Evolutionary conservation across 2,329 filamentous ascomycete species (phyloP).

Genomic region (Alternaria rosae): DNA sequence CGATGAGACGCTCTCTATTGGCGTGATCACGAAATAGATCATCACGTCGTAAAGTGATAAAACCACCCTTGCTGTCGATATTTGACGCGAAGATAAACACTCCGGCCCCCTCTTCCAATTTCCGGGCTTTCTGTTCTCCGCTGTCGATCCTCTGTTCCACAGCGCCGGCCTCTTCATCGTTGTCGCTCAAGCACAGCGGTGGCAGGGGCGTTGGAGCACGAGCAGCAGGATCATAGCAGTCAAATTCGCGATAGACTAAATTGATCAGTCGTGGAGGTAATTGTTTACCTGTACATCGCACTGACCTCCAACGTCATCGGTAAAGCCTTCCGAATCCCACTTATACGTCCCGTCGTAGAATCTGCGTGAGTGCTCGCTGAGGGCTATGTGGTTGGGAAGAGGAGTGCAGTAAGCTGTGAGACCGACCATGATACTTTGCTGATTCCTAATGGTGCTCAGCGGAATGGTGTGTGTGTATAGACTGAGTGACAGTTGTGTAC

Average conservation of each 20-base stretch:
- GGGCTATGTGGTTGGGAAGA: not conserved
- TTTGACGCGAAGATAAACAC: not conserved
- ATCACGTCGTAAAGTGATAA: not conserved
- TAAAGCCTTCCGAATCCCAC: slow-evolving; percentile 35
- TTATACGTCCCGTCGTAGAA: slow-evolving; percentile 43
- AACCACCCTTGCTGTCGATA: not conserved
- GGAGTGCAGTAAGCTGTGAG: not conserved
- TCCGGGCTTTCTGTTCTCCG: not conserved
- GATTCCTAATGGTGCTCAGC: not conserved
- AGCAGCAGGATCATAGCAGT: slow-evolving; percentile 25
- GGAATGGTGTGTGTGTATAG: not conserved
- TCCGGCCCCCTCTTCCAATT: no score
- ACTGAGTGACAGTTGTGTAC: not conserved
- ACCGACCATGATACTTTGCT: not conserved
- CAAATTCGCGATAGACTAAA: slow-evolving; percentile 25
- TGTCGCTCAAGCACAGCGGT: slow-evolving; percentile 17
- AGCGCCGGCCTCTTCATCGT: not conserved
- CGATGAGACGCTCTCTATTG: slow-evolving; percentile 7
- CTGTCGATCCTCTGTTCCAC: not conserved
- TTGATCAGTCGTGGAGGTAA: not conserved
- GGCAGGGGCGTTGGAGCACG: slow-evolving; percentile 32
- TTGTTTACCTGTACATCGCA: not conserved
- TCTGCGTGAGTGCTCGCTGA: slow-evolving; percentile 33
- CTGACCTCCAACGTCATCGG: slow-evolving; percentile 34
- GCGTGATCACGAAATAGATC: slow-evolving; percentile 5